These are phyloP conservation scores for Polytrichum formosum DNA, from an alignment of 225 moss, liverwort and hornwort genomes.

Conservation along the genomic window DNA sequence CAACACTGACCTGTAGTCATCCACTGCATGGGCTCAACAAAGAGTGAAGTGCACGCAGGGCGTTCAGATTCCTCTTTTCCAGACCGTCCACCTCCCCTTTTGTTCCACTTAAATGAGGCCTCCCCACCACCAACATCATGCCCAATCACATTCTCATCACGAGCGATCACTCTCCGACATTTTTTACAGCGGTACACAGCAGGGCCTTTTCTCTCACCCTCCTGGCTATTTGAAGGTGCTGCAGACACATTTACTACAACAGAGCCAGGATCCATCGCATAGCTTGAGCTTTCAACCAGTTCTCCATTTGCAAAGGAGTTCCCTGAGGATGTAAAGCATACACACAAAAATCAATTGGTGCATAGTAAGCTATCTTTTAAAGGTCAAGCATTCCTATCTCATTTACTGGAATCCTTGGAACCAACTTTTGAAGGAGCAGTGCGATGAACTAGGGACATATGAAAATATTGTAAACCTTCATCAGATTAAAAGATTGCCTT, in stretches of 20 bases:
- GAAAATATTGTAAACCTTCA: neutral
- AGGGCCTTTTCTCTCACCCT: constrained; percentile 24
- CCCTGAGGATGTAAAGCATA: constrained; percentile 32
- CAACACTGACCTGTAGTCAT: constrained; percentile 76
- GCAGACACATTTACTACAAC: constrained; percentile 25
- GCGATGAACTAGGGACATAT: neutral
- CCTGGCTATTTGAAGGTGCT: constrained; percentile 29
- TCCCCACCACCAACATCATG: constrained; percentile 73
- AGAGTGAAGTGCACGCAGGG: constrained; percentile 85
- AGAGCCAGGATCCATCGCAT: constrained; percentile 77
- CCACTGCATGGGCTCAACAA: constrained; percentile 98
- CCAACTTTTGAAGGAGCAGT: neutral
- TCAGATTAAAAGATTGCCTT: too few relatives aligned
- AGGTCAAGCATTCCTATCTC: too few relatives aligned
- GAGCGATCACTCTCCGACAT: constrained; percentile 80
- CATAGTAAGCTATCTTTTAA: too few relatives aligned
- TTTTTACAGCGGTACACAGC: constrained; percentile 85
- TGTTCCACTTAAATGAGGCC: constrained; percentile 69
- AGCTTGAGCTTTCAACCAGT: constrained; percentile 69
- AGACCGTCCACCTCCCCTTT: constrained; percentile 49
- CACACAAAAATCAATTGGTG: neutral
- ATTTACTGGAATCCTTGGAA: too few relatives aligned
- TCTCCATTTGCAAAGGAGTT: constrained; percentile 77
- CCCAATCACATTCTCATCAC: constrained; percentile 71
- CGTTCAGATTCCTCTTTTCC: constrained; percentile 52